Percentiles rank a stretch among this genome's conserved stretches.
phyloP scores from a whole-genome alignment of 805 yeast species.

The Saccharomycopsis sp. region DNA sequence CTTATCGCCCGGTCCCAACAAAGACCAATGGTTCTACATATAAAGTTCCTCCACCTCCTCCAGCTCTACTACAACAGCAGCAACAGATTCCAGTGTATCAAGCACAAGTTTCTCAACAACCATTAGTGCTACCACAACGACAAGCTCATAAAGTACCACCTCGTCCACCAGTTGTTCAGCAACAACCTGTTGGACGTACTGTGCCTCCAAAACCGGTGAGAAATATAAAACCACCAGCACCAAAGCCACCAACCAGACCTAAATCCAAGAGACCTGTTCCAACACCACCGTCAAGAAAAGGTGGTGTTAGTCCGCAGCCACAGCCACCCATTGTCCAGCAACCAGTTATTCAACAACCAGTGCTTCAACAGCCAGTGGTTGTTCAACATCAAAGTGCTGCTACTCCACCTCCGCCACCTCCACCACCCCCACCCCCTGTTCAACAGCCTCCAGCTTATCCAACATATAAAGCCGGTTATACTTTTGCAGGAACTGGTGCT shows the following conservation, averaged over 20 bases:
- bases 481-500: slow-evolving; percentile 79
- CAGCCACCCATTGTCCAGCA: slow-evolving; percentile 7
- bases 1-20: slow-evolving; percentile 20
- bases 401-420: slow-evolving; percentile 40
- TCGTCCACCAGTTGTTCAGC: slow-evolving; percentile 26
- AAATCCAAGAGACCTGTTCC: slow-evolving; percentile 31
- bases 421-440: slow-evolving; percentile 74
- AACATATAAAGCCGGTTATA: slow-evolving; percentile 78
- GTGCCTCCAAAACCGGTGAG: slow-evolving; percentile 20
- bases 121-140: background rate
- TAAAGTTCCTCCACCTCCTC: slow-evolving; percentile 20
- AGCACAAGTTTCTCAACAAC: background rate
- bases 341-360: slow-evolving; percentile 19
- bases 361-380: slow-evolving; percentile 22
- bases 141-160: slow-evolving; percentile 25
- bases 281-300: slow-evolving; percentile 27
- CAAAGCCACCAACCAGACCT: slow-evolving; percentile 23
- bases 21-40: slow-evolving; percentile 23
- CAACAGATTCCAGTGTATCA: slow-evolving; percentile 10
- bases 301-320: background rate
- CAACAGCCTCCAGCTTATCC: slow-evolving; percentile 60
- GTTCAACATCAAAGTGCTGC: slow-evolving; percentile 23
- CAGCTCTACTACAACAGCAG: slow-evolving; percentile 18
- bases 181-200: slow-evolving; percentile 9
- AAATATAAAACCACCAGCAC: slow-evolving; percentile 24